Base-by-base conservation (phyloP, 768 basidiomycete genomes). In the Harrya chromipes region DNA sequence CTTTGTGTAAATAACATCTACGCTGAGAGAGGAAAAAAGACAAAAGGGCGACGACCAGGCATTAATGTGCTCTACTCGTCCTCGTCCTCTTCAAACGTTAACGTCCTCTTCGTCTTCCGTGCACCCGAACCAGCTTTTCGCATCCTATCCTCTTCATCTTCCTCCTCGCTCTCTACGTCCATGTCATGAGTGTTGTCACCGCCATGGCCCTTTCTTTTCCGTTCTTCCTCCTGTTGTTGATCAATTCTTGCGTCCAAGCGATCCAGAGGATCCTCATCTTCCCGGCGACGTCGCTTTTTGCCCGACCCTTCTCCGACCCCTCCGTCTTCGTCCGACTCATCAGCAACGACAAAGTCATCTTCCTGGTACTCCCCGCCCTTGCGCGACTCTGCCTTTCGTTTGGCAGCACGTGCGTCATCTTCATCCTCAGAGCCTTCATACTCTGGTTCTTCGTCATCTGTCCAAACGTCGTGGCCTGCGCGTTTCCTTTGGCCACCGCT, bases 291-390 rank as follows among this genome's bases (percentile, higher is more conserved):
- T 49, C 70, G 76, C 50, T 66, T 70, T 47, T 66, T 72, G 0
- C 47, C 37, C 6, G 55, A 46, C 47, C 72, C 69, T 33, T 68
- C 70, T 19, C 72, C 77, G 11, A 59, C 58, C 10, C 59, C 67
- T 16, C 60, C 65, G 4, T 86, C 87, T 23, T 87, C 85, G 36
- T 90, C 88, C 16, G 82, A 83, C 19, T 78, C 75, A 56, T 90
- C 89, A 13, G 85, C 83, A 11, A 91, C 90, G 24, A 93, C 73
- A 59, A 93, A 93, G 59, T 90, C 90, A 62, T 93, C 90, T 50
- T 85, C 82, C 63, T 89, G 85, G 57, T 92, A 92, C 37, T 90
- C 86, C 19, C 80, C 81, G 5, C 81, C 75, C 46, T 77, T 79
- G 47, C 77, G 77, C n/a, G 72, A 69, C 13, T 63, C 61, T 44